Percentiles rank a stretch among this genome's conserved stretches.
These are phyloP conservation scores for Coniochaeta prunicola DNA, from an alignment of 2,329 filamentous ascomycete genomes.

Conservation along the genomic window DNA sequence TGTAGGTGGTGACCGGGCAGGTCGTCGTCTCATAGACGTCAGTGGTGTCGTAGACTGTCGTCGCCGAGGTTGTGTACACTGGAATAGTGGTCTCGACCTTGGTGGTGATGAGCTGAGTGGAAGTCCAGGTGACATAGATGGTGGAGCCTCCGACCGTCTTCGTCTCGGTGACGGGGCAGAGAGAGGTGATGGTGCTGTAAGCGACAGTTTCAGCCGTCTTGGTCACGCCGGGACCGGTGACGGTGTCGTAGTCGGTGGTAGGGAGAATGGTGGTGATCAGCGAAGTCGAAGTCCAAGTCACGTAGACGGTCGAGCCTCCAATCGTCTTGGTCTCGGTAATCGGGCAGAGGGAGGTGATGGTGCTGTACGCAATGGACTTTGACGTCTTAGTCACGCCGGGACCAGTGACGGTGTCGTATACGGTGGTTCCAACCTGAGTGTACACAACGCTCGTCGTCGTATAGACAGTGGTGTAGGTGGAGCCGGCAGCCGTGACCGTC, in stretches of 20 bases:
- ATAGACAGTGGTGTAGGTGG: conserved; percentile 30
- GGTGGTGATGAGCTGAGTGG: conserved; percentile 26
- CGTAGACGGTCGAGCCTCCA: conserved; percentile 29
- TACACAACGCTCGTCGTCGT: conserved; percentile 34
- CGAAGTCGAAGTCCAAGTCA: conserved; percentile 31
- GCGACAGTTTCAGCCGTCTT: conserved; percentile 26
- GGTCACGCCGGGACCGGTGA: conserved; percentile 26
- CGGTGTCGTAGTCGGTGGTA: conserved; percentile 24
- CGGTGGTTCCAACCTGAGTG: conserved; percentile 19
- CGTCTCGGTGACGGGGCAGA: conserved; percentile 37
- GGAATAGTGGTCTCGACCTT: conserved; percentile 21
- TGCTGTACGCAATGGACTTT: conserved; percentile 31
- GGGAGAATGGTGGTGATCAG: conserved; percentile 23
- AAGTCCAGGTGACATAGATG: conserved; percentile 31
- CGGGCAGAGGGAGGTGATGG: conserved; percentile 35
- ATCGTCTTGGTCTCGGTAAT: conserved; percentile 37
- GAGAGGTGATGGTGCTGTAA: conserved; percentile 34
- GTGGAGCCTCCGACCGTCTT: conserved; percentile 33
- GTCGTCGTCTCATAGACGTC: conserved; percentile 30
- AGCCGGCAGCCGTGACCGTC: conserved; percentile 26
- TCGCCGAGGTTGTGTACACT: conserved; percentile 26
- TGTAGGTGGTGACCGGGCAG: conserved; percentile 30
- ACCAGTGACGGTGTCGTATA: conserved; percentile 15
- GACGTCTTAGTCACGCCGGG: conserved; percentile 29
- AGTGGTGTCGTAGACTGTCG: conserved; percentile 25